Evolutionary conservation across 2,329 filamentous ascomycete species (phyloP).

Genomic region (Didymella sp.): DNA sequence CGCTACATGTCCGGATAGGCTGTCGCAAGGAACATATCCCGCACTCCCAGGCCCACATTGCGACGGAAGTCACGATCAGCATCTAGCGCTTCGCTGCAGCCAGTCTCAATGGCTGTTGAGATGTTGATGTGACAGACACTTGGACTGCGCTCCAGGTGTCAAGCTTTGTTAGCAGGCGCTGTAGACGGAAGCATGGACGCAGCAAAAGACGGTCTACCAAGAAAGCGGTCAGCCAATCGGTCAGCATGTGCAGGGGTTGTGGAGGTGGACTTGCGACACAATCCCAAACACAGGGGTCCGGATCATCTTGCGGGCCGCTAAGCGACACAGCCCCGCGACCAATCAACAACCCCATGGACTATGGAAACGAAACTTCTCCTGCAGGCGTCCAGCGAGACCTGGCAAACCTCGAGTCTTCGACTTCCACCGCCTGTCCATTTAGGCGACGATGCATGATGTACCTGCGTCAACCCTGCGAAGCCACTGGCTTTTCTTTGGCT

Average conservation of each 20-base stretch:
- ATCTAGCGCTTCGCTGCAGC: slow-evolving; percentile 16
- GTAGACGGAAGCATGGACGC: slow-evolving; percentile 21
- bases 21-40: slow-evolving; percentile 2
- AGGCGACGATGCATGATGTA: slow-evolving; percentile 36
- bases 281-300: slow-evolving; percentile 40
- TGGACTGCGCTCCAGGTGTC: slow-evolving; percentile 13
- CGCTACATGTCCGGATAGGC: slow-evolving; percentile 3
- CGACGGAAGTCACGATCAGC: slow-evolving; percentile 6
- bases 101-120: slow-evolving; percentile 22
- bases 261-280: slow-evolving; percentile 36
- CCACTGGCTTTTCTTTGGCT: slow-evolving; percentile 40
- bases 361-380: slow-evolving; percentile 40
- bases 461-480: slow-evolving; percentile 31
- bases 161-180: slow-evolving; percentile 30
- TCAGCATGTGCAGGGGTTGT: slow-evolving; percentile 25
- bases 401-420: slow-evolving; percentile 20
- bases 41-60: not conserved
- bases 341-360: slow-evolving; percentile 31
- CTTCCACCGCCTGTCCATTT: slow-evolving; percentile 25
- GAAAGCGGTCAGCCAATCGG: slow-evolving; percentile 39
- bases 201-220: slow-evolving; percentile 21
- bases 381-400: slow-evolving; percentile 25
- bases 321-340: slow-evolving; percentile 36
- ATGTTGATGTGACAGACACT: slow-evolving; percentile 27
- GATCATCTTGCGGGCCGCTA: slow-evolving; percentile 31